phyloP scores from a whole-genome alignment of 148 eudicot genomes.

The Heliosperma pusillum region DNA sequence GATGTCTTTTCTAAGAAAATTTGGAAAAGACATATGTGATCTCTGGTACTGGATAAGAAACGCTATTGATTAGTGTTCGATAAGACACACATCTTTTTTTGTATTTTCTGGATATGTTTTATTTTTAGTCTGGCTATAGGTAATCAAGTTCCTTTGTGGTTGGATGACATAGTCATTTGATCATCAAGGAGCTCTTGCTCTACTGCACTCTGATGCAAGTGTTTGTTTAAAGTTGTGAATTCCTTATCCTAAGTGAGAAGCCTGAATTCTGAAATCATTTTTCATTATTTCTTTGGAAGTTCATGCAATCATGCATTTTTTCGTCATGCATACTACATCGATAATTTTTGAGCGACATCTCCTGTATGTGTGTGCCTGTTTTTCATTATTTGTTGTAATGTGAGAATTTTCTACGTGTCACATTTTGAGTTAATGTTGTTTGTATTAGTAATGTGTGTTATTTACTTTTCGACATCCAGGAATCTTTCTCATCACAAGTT shows the following conservation, averaged over 20 bases:
- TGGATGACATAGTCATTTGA: background rate
- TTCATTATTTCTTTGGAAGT: background rate
- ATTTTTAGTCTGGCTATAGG: background rate
- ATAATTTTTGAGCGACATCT: background rate
- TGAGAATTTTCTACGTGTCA: constrained; percentile 3
- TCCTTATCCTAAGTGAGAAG: background rate
- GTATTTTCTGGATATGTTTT: too few species aligned
- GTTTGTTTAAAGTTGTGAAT: background rate
- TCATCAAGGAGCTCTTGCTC: background rate
- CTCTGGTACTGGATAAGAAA: background rate
- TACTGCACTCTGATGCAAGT: background rate
- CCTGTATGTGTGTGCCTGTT: background rate
- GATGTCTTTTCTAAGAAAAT: too few species aligned
- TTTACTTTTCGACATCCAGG: constrained; percentile 36
- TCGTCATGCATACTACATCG: background rate
- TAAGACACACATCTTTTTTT: background rate
- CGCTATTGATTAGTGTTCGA: background rate
- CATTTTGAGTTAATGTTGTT: background rate
- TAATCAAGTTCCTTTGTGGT: background rate
- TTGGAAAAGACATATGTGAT: background rate
- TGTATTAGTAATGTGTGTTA: constrained; percentile 11
- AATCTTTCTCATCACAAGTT: constrained; percentile 84
- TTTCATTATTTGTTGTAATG: background rate
- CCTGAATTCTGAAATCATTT: background rate
- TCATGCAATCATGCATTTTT: background rate